Evolutionary conservation across 2,329 filamentous ascomycete species (phyloP).

Genomic region (Dactylellina haptotyla): DNA sequence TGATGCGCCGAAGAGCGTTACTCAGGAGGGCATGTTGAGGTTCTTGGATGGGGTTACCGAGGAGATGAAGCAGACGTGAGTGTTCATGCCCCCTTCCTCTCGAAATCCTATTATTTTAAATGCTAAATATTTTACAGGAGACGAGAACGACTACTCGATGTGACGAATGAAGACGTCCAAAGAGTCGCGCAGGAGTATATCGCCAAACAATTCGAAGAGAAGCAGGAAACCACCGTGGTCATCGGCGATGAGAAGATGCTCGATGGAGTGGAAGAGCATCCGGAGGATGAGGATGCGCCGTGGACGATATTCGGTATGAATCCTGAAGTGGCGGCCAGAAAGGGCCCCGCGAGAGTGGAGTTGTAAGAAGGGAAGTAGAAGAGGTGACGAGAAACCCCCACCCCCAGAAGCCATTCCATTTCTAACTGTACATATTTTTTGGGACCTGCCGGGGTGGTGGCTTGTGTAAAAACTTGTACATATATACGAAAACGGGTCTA

Average conservation of each 20-base stretch:
- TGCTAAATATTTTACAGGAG: constrained; percentile 63
- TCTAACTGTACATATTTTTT: constrained; percentile 45
- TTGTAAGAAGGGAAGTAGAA: constrained; percentile 12
- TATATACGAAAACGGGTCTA: constrained; percentile 35
- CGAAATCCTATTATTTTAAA: not conserved
- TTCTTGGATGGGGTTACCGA: constrained; percentile 88
- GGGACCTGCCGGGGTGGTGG: constrained; percentile 6
- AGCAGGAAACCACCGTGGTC: constrained; percentile 72
- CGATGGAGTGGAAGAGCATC: constrained; percentile 64
- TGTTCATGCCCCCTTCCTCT: not conserved
- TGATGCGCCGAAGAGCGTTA: constrained; percentile 88
- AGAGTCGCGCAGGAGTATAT: constrained; percentile 84
- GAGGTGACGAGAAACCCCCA: constrained; percentile 39
- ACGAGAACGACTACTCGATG: constrained; percentile 85
- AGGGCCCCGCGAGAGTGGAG: constrained; percentile 28
- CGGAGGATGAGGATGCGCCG: constrained; percentile 64
- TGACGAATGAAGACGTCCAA: constrained; percentile 80
- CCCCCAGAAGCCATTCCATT: not conserved
- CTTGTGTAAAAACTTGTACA: constrained; percentile 15
- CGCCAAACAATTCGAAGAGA: constrained; percentile 71
- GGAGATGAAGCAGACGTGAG: constrained; percentile 78
- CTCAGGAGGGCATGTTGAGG: constrained; percentile 82
- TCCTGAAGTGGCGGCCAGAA: constrained; percentile 61
- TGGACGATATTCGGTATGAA: constrained; percentile 85
- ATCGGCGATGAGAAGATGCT: constrained; percentile 83